Conservation (phyloP, 2,329 filamentous ascomycete genomes). For the Alternaria burnsii region DNA sequence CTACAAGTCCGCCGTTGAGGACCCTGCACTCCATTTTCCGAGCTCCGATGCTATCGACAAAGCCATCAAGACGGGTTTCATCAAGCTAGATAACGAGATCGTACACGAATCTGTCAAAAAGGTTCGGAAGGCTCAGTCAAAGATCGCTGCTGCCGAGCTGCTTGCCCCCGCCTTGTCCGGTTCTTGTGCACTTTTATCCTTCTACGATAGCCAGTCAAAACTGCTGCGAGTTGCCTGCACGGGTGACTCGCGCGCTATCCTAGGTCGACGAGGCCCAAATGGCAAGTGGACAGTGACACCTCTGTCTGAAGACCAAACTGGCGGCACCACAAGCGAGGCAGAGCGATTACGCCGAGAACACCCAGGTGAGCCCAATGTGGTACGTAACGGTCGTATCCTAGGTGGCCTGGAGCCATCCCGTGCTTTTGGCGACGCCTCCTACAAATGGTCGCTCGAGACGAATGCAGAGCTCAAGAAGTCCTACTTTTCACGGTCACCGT, state of each 20-base stretch:
- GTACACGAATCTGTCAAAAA: constrained; percentile 92
- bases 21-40: constrained; percentile 68
- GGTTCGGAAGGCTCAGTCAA: constrained; percentile 87
- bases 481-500: constrained; percentile 86
- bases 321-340: constrained; percentile 84
- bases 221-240: constrained; percentile 93
- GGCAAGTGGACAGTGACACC: constrained; percentile 94
- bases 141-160: constrained; percentile 88
- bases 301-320: constrained; percentile 92
- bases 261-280: constrained; percentile 77
- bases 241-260: constrained; percentile 92
- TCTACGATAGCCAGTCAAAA: constrained; percentile 90
- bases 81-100: constrained; percentile 90
- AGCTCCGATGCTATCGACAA: constrained; percentile 81
- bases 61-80: constrained; percentile 93
- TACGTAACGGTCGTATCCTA: constrained; percentile 87
- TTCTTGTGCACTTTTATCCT: constrained; percentile 95
- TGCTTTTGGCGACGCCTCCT: constrained; percentile 94
- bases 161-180: constrained; percentile 93
- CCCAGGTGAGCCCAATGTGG: constrained; percentile 86
- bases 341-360: constrained; percentile 85
- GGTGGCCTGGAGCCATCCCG: constrained; percentile 91
- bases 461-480: constrained; percentile 81
- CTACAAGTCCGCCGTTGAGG: constrained; percentile 76
- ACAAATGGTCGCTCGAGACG: constrained; percentile 92